A percentile compares a stretch with the other conserved stretches of the same genome.
phyloP scores from a whole-genome alignment of 208 protist genomes.

The Spongospora subterranea region DNA sequence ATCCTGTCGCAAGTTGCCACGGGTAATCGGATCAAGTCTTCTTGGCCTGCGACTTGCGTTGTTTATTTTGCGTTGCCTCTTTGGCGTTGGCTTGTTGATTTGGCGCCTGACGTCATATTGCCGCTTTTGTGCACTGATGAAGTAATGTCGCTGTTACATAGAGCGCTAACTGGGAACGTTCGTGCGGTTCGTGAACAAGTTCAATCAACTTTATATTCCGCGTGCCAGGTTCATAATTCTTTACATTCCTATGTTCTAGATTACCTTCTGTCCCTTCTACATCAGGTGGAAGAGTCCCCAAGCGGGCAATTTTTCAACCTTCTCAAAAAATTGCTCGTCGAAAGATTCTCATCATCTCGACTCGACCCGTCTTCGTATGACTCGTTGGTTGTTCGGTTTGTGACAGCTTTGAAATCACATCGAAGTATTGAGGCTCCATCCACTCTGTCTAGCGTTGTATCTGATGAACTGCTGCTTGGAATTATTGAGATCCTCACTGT shows the following conservation, averaged over 20 bases:
- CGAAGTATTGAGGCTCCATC: background rate
- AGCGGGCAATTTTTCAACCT: slow-evolving; percentile 43
- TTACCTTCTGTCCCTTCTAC: background rate
- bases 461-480: slow-evolving; percentile 48
- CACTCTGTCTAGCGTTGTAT: background rate
- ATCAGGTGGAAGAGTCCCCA: background rate
- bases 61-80: slow-evolving; percentile 17
- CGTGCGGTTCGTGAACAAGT: slow-evolving; percentile 2
- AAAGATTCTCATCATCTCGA: background rate
- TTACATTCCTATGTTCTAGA: background rate
- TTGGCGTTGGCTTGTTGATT: background rate
- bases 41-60: slow-evolving; percentile 16
- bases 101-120: background rate
- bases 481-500: slow-evolving; percentile 22
- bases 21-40: background rate
- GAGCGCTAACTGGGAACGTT: background rate
- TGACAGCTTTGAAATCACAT: background rate
- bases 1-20: background rate
- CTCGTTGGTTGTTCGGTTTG: slow-evolving; percentile 18
- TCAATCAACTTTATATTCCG: background rate
- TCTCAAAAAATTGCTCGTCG: slow-evolving; percentile 7
- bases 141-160: background rate
- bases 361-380: background rate
- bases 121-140: background rate
- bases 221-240: background rate